A percentile compares a stretch with the other conserved stretches of the same genome.
Evolutionary conservation across 2,329 filamentous ascomycete genomes (phyloP).

Genomic region (Sphaceloma murrayae): DNA sequence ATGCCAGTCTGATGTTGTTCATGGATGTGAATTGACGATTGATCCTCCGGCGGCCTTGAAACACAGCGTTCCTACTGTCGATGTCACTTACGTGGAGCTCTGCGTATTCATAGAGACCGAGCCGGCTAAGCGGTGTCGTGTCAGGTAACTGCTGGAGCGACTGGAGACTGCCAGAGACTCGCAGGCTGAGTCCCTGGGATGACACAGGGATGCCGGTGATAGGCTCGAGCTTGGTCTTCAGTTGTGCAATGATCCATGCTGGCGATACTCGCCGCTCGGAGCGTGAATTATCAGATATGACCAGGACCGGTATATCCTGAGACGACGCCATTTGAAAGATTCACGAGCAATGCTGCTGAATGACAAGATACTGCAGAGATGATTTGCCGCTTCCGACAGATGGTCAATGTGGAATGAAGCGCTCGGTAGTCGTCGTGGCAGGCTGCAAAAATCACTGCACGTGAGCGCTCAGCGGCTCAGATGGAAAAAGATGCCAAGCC

Average conservation of each 20-base stretch:
- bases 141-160: slow-evolving; percentile 55
- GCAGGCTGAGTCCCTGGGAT: slow-evolving; percentile 66
- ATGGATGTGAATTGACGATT: background rate
- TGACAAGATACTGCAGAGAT: too few relatives aligned
- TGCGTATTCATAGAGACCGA: slow-evolving; percentile 62
- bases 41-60: background rate
- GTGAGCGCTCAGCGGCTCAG: too few relatives aligned
- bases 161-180: slow-evolving; percentile 53
- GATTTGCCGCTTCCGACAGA: too few relatives aligned
- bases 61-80: background rate
- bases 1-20: slow-evolving; percentile 3
- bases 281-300: slow-evolving; percentile 65
- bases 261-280: slow-evolving; percentile 88
- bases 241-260: slow-evolving; percentile 75
- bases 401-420: too few relatives aligned
- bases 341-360: too few relatives aligned
- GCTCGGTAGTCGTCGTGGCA: too few relatives aligned
- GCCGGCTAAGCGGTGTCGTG: slow-evolving; percentile 58
- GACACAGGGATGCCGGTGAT: slow-evolving; percentile 83
- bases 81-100: slow-evolving; percentile 63
- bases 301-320: slow-evolving; percentile 60
- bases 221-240: slow-evolving; percentile 82
- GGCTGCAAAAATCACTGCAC: too few relatives aligned
- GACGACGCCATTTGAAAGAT: too few relatives aligned
- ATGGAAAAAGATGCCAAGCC: too few relatives aligned